Evolutionary conservation across 805 yeast genomes (phyloP).

Genomic region (Myxozyma mucilagina): DNA sequence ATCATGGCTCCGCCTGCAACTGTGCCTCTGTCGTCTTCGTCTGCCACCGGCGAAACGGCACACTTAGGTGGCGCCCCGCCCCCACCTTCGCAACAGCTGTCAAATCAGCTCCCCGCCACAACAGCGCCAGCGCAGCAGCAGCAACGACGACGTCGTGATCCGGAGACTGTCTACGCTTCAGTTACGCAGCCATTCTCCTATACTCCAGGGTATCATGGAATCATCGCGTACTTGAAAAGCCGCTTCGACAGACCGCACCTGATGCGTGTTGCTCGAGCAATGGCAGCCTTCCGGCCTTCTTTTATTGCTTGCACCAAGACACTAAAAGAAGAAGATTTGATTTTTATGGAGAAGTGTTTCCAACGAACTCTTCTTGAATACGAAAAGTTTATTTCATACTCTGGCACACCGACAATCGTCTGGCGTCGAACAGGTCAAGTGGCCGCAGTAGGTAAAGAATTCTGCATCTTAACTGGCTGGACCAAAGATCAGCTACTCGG

Average conservation of each 20-base stretch:
- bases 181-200: conserved; percentile 80
- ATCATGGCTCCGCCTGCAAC: conserved; percentile 5
- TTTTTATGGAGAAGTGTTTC: conserved; percentile 94
- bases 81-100: not conserved
- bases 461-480: conserved; percentile 91
- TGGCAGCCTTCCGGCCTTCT: conserved; percentile 89
- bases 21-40: not conserved
- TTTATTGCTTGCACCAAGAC: conserved; percentile 91
- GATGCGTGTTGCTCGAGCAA: conserved; percentile 78
- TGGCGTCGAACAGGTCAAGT: conserved; percentile 97
- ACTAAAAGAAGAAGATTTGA: conserved; percentile 83
- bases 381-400: conserved; percentile 75
- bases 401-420: conserved; percentile 92
- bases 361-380: conserved; percentile 89
- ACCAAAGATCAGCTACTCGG: conserved; percentile 63
- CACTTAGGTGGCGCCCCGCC: not conserved
- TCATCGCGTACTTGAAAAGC: conserved; percentile 68
- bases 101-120: not conserved
- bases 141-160: conserved; percentile 27
- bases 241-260: conserved; percentile 71
- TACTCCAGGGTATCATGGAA: conserved; percentile 84
- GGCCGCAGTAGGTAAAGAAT: conserved; percentile 93
- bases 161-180: conserved; percentile 56
- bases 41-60: not conserved
- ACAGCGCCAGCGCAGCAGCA: not conserved